A percentile compares a stretch with the other conserved stretches of the same genome.
These are phyloP conservation scores for Dimargaris cristalligena DNA, from an alignment of 192 early-diverging fungal genomes.

Conservation along the genomic window DNA sequence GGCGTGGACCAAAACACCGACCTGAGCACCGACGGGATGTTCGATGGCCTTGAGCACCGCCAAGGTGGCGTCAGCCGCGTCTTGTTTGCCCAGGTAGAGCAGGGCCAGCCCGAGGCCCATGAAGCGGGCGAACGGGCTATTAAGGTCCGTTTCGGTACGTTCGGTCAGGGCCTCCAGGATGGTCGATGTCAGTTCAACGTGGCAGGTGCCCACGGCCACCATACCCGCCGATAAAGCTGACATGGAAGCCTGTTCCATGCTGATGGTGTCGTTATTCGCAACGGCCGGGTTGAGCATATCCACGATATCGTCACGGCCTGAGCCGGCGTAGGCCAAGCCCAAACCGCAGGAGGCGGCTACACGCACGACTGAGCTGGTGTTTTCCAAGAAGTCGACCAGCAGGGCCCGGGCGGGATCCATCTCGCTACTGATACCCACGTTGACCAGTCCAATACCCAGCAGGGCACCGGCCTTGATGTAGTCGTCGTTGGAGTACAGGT, in stretches of 20 bases:
- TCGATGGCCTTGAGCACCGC: slow-evolving; percentile 93
- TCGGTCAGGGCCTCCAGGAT: slow-evolving; percentile 94
- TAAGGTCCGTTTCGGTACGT: slow-evolving; percentile 67
- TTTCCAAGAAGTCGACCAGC: slow-evolving; percentile 62
- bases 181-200: slow-evolving; percentile 79
- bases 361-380: slow-evolving; percentile 36
- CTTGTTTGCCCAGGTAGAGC: slow-evolving; percentile 81
- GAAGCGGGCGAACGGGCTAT: slow-evolving; percentile 75
- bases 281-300: slow-evolving; percentile 70
- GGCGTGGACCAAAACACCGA: slow-evolving; percentile 72
- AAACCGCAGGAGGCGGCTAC: slow-evolving; percentile 77
- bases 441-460: slow-evolving; percentile 86
- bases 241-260: slow-evolving; percentile 76
- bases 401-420: slow-evolving; percentile 84
- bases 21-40: slow-evolving; percentile 79
- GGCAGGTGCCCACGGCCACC: slow-evolving; percentile 78
- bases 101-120: slow-evolving; percentile 88
- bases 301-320: slow-evolving; percentile 65
- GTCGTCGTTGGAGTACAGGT: slow-evolving; percentile 74
- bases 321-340: slow-evolving; percentile 88
- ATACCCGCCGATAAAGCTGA: slow-evolving; percentile 81
- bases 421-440: slow-evolving; percentile 75
- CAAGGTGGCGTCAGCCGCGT: slow-evolving; percentile 72
- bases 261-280: slow-evolving; percentile 49
- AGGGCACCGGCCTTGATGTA: slow-evolving; percentile 86